phyloP scores from a whole-genome alignment of 495 filamentous ascomycete species.

The Chaetomidium leptoderma region DNA sequence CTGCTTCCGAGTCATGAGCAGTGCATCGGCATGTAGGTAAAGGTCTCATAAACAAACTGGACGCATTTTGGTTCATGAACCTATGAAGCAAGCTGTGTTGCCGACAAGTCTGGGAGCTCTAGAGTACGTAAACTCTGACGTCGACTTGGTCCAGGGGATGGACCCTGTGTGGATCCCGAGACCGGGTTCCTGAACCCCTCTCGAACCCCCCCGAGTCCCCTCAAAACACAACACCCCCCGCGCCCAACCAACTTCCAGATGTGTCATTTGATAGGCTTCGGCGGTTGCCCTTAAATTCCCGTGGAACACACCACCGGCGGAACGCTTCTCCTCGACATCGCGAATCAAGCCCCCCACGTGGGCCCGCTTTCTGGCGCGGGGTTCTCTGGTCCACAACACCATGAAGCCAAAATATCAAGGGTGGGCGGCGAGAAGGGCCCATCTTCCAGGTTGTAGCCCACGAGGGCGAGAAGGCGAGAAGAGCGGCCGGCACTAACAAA shows the following conservation, averaged over 20 bases:
- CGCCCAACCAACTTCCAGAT: background rate
- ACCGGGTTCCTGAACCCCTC: background rate
- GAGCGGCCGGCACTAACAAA: background rate
- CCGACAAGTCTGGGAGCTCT: no score
- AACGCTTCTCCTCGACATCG: background rate
- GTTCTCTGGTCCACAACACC: constrained; percentile 13
- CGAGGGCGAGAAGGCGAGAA: background rate
- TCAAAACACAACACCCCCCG: background rate
- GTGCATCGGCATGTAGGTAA: no score
- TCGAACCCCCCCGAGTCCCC: background rate
- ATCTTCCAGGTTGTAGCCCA: no score
- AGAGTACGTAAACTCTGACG: no score
- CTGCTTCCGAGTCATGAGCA: background rate
- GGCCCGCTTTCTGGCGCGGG: constrained; percentile 14
- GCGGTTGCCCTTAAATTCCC: background rate
- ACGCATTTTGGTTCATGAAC: no score
- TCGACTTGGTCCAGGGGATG: no score
- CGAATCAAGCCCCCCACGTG: constrained; percentile 25
- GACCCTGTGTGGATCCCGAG: background rate
- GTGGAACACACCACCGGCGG: background rate
- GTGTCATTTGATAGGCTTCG: constrained; percentile 1
- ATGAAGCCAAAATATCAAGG: background rate
- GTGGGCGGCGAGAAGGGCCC: constrained; percentile 3
- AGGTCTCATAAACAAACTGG: no score
- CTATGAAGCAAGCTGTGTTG: no score